Base-by-base conservation (phyloP, 2,329 filamentous ascomycete species). In the Microcyclosporella mali region DNA sequence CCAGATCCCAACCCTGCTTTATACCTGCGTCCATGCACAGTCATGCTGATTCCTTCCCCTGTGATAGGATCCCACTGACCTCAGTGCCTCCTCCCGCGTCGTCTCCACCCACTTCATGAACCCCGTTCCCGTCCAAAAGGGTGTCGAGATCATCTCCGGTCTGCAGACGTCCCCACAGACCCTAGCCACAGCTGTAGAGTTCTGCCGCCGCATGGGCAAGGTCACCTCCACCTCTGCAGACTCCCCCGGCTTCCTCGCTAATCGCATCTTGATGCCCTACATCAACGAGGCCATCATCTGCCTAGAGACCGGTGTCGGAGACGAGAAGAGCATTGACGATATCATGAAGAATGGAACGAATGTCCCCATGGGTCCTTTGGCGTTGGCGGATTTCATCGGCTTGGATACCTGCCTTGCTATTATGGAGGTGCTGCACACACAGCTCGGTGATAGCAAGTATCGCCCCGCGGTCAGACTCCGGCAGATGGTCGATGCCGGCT, bases 301-400 rank as follows among this genome's bases (percentile, higher is more conserved):
- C 66, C 74, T 98, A 11, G 92, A 98, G 70, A 95, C 92, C 0
- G 86, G 87, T 2, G 81, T 98, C 0, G 92, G 92, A 14, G 77
- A 79, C 51, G 84, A 85, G 56, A 89, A 97, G 60, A 85, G 90
- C 51, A 98, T 98, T 53, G 92, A 98, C 62, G 82, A 78, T 52
- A 98, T 98, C 58, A 98, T 98, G 92, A 97, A 95, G 78, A 95
- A 95, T 57, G 92, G 92, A 35, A 98, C 92, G 16, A 95, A 95
- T 62, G 92, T 98, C 31, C 92, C 92, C 17, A 98, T 98, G 92
- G 92, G 92, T 0, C 92, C 92, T 8, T 73, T 98, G 53, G 83
- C 88, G 59, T 70, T 98, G 57, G 92, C 92, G 2, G 92, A 98
- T 66, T 98, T 98, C 60, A 97, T 98, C 59, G 92, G 92, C 6